Conservation (phyloP, 2,329 filamentous ascomycete genomes). For the Nemania serpens region DNA sequence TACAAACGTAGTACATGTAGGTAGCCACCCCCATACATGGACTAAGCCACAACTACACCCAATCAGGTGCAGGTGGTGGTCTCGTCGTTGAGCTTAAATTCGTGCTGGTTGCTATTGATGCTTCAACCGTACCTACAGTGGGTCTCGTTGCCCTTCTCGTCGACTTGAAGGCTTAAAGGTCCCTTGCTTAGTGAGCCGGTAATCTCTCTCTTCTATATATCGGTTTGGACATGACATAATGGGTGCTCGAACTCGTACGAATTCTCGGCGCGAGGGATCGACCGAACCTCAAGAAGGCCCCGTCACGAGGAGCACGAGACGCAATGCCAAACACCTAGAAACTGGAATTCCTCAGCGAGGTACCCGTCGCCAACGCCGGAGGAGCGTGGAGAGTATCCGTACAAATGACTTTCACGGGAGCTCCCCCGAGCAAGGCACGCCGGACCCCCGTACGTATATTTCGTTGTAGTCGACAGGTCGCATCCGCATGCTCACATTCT, state of each 20-base stretch:
- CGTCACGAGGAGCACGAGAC: constrained; percentile 31
- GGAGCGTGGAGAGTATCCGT: constrained; percentile 33
- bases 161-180: neutral
- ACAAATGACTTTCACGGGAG: constrained; percentile 28
- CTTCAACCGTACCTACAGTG: no score
- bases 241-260: constrained; percentile 29
- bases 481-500: constrained; percentile 11
- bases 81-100: no score
- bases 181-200: no score
- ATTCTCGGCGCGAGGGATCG: constrained; percentile 27
- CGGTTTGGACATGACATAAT: constrained; percentile 24
- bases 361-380: constrained; percentile 27
- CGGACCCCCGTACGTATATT: constrained; percentile 18
- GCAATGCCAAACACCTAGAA: constrained; percentile 22
- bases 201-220: neutral
- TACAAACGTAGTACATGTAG: no score
- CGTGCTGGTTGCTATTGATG: no score
- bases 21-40: no score
- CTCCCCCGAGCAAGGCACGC: constrained; percentile 17
- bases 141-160: no score
- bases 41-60: no score
- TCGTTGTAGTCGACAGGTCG: neutral
- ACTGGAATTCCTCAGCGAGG: constrained; percentile 30
- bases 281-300: constrained; percentile 21
- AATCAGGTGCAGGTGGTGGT: no score